phyloP scores from a whole-genome alignment of 2,329 filamentous ascomycete species.

The Trichoderma sp. region DNA sequence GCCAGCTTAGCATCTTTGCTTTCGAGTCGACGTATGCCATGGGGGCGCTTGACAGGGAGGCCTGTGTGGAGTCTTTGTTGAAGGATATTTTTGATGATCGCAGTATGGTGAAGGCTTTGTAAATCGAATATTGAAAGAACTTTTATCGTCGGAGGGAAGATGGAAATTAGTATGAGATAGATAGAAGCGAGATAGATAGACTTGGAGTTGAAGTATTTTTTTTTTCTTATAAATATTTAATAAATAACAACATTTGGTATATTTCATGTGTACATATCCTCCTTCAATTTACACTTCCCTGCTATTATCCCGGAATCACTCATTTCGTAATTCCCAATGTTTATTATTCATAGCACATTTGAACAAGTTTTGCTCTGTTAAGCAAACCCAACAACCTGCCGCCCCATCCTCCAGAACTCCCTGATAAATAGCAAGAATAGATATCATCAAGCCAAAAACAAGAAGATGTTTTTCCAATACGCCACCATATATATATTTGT shows the following conservation, averaged over 20 bases:
- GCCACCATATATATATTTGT: not conserved
- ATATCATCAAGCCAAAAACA: not conserved
- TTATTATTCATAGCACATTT: not conserved
- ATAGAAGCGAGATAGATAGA: not conserved
- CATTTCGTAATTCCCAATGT: not conserved
- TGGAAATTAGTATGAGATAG: not conserved
- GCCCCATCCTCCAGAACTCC: not conserved
- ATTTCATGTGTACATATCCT: not conserved
- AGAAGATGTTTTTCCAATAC: not conserved
- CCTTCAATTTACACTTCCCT: not conserved
- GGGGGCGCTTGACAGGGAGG: constrained; percentile 63
- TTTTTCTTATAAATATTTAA: not conserved
- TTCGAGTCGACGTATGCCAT: constrained; percentile 94
- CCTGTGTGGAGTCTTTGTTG: constrained; percentile 62
- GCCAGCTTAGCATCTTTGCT: constrained; percentile 84
- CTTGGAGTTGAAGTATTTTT: not conserved
- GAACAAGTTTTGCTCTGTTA: not conserved
- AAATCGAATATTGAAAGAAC: constrained; percentile 21
- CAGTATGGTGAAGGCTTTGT: constrained; percentile 61
- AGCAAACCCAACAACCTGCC: not conserved
- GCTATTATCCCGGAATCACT: not conserved
- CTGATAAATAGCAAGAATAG: not conserved
- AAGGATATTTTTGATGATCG: constrained; percentile 78
- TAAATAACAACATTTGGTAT: not conserved
- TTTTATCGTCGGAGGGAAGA: not conserved